Base-by-base conservation (phyloP, 805 yeast species). In the Candida quercuum region DNA sequence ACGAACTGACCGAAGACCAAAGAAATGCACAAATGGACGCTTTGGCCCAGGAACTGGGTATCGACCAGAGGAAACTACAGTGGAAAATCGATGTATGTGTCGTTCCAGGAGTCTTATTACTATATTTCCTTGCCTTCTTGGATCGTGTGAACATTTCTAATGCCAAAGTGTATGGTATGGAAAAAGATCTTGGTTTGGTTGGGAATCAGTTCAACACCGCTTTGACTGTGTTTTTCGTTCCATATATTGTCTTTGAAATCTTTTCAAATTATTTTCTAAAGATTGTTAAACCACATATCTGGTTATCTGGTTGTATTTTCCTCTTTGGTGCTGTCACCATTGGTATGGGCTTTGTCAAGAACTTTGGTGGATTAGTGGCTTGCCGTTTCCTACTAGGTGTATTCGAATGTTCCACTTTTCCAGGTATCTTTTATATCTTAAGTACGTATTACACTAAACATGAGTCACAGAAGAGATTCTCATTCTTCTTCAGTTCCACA, bases 141-240 rank as follows among this genome's bases (percentile, higher is more conserved):
- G 94, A 86, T 57, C 69, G 94, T 57, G 89, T 85, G 41, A 86
- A 86, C 57, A 82, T 86, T 43, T 77, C 89, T 22, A 85, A 86
- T 59, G 94, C 95, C 7, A 77, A 77, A 42, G 72, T 81, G 38
- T 84, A 83, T 52, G 87, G 87, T 11, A 65, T 86, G 66, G 67
- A 68, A 16, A 59, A 51, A 1, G 83, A 78, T 40, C 58, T 86
- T 25, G 50, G 67, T 15, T 63, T 86, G 29, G 56, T 59, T 2
- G 65, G 66, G 2, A 54, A 53, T 32, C 71, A 72, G 45, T 72
- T 61, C 49, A 64, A 69, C 21, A 63, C 60, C 24, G 68, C 69
- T 17, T 66, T 70, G 15, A 65, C 76, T 6, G 66, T 74, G 1
- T 66, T 72, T 40, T 74, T 62, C 42, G 69, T 64, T 7, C 71